A percentile compares a stretch with the other conserved stretches of the same genome.
phyloP scores from a whole-genome alignment of 257 asterid genomes.

The Solanum rostratum region DNA sequence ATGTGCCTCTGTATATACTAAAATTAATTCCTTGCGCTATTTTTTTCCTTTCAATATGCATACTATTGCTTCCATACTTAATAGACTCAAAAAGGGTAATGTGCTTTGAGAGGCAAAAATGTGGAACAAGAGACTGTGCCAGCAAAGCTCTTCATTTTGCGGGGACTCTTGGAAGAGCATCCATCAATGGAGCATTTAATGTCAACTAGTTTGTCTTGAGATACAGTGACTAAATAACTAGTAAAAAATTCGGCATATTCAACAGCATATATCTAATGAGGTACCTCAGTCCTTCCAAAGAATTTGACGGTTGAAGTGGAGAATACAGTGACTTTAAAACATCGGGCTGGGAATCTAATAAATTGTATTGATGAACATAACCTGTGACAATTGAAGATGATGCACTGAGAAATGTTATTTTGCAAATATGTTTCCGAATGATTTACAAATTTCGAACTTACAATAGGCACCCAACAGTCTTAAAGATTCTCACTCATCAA shows the following conservation, averaged over 20 bases:
- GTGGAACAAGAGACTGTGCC: background rate
- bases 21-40: background rate
- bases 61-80: background rate
- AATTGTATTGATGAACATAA: slow-evolving; percentile 83
- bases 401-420: background rate
- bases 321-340: slow-evolving; percentile 85
- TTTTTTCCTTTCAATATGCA: background rate
- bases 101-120: background rate
- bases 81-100: background rate
- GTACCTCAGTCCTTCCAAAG: slow-evolving; percentile 79
- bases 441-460: background rate
- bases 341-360: slow-evolving; percentile 86
- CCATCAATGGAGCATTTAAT: background rate
- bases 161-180: background rate
- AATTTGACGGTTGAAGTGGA: slow-evolving; percentile 81
- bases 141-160: background rate
- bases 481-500: background rate
- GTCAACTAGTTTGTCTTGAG: background rate
- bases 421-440: background rate
- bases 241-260: background rate
- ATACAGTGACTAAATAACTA: background rate
- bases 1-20: background rate
- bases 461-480: background rate
- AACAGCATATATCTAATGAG: background rate
- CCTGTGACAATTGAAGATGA: slow-evolving; percentile 27